These are phyloP conservation scores for Malus fusca DNA, from an alignment of 306 rosid genomes.

Conservation along the genomic window DNA sequence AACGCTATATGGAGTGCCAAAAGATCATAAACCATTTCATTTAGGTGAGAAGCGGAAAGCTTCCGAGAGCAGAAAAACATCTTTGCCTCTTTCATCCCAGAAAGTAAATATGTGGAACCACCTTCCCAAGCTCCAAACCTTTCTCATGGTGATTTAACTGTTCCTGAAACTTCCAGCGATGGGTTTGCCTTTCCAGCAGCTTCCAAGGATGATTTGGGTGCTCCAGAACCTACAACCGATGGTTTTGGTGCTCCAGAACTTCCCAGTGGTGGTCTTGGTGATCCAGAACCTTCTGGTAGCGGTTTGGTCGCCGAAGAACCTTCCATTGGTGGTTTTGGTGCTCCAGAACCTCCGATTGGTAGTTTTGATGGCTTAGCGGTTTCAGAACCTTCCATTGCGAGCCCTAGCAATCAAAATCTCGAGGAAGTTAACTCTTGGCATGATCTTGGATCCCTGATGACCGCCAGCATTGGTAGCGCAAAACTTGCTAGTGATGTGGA, in stretches of 20 bases:
- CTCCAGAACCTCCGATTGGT: constrained; percentile 14
- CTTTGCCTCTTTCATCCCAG: constrained; percentile 51
- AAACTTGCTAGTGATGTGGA: constrained; percentile 60
- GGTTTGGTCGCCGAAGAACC: not conserved
- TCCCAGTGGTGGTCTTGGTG: not conserved
- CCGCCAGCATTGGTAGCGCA: constrained; percentile 94
- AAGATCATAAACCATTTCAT: constrained; percentile 65
- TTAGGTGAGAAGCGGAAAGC: constrained; percentile 62
- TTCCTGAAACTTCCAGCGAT: constrained; percentile 15
- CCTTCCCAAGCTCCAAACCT: constrained; percentile 36
- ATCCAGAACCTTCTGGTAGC: not conserved
- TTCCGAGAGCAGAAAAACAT: constrained; percentile 61
- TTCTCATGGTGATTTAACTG: constrained; percentile 22
- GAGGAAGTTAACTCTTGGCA: constrained; percentile 86
- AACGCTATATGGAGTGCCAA: constrained; percentile 82
- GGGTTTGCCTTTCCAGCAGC: constrained; percentile 28
- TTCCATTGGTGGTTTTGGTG: not conserved
- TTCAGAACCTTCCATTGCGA: constrained; percentile 18
- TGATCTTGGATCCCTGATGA: constrained; percentile 72
- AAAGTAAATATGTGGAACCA: constrained; percentile 48
- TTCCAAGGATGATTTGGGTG: constrained; percentile 12
- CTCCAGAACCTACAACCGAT: not conserved
- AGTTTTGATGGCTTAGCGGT: not conserved
- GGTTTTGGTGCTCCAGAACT: not conserved
- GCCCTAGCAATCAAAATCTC: constrained; percentile 51